These are phyloP conservation scores for Nematocida major DNA, from an alignment of 371 early-diverging fungal genomes.

Conservation along the genomic window DNA sequence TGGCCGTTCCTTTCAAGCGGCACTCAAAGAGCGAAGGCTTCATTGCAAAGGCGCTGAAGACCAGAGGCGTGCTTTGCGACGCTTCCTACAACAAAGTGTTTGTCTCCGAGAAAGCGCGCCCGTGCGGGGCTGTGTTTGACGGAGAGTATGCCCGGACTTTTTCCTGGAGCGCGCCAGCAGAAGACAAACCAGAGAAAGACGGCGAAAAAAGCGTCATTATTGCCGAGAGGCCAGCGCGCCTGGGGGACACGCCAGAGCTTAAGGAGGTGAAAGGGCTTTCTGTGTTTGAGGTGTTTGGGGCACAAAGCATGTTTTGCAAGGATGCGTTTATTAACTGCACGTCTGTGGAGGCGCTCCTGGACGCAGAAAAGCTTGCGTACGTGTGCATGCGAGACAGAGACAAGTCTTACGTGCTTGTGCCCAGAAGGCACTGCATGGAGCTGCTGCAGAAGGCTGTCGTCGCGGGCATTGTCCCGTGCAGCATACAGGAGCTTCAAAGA, in stretches of 20 bases:
- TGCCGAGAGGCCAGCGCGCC: neutral
- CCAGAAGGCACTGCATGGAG: neutral
- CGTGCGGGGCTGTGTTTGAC: neutral
- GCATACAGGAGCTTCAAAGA: slow-evolving; percentile 30
- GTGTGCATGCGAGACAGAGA: neutral
- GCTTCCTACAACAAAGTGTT: slow-evolving; percentile 27
- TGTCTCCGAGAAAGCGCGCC: neutral
- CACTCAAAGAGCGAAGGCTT: slow-evolving; percentile 19
- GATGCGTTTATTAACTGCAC: neutral
- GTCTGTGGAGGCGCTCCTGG: neutral
- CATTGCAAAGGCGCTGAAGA: slow-evolving; percentile 20
- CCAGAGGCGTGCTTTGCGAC: slow-evolving; percentile 38
- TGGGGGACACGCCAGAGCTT: neutral
- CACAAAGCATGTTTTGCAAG: neutral
- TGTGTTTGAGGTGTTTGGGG: slow-evolving; percentile 25
- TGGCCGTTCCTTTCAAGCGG: slow-evolving; percentile 9
- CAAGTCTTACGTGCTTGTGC: neutral
- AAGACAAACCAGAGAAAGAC: neutral
- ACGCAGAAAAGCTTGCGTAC: neutral
- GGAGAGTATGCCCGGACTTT: neutral
- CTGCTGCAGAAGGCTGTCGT: slow-evolving; percentile 31
- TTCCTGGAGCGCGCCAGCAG: neutral
- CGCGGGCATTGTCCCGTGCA: slow-evolving; percentile 34
- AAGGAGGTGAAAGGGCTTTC: neutral
- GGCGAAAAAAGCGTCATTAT: neutral